Base-by-base conservation (phyloP, 1,139 yeast genomes). In the Suhomyces wounanorum region DNA sequence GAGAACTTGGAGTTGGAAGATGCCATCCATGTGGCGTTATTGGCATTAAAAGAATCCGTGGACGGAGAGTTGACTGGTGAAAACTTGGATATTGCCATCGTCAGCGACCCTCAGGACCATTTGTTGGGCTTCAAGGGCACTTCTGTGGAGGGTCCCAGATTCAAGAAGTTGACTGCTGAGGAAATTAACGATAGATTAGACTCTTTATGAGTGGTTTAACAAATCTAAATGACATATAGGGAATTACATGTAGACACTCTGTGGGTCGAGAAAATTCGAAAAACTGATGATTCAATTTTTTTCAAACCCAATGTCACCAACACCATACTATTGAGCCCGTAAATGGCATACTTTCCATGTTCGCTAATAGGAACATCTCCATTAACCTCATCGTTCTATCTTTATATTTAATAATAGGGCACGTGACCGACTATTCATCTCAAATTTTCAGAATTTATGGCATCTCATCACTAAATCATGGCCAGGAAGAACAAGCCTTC, bases 21-120 rank as follows among this genome's bases (percentile, higher is more conserved):
- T 68, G 99, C 98, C 48, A 90, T 95, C 58, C 99, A 95, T 69
- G 95, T 94, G 63, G 97, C 99, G 0, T 78, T 95, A 49, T 77
- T 95, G 61, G 95, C 99, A 3, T 78, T 95, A 67, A 95, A 95
- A 70, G 99, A 95, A 70, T 85, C 96, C 23, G 95, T 95, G 48
- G 99, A 95, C 70, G 99, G 99, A 52, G 99, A 95, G 65, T 89
- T 95, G 83, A 90, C 89, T 55, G 98, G 98, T 44, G 95, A 91
- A 58, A 92, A 96, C 51, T 94, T 95, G 60, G 99, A 95, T 69
- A 89, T 95, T 56, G 89, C 95, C 26, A 79, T 95, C 40, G 84
- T 94, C 50, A 92, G 96, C 55, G 89, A 84, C 49, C 88, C 96
- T 41, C 87, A 90, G 61, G 91, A 88, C 55, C 86, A 87, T 51